A percentile compares a stretch with the other conserved stretches of the same genome.
Evolutionary conservation across 805 yeast species (phyloP).

Genomic region (Debaryomyces tyrocola): DNA sequence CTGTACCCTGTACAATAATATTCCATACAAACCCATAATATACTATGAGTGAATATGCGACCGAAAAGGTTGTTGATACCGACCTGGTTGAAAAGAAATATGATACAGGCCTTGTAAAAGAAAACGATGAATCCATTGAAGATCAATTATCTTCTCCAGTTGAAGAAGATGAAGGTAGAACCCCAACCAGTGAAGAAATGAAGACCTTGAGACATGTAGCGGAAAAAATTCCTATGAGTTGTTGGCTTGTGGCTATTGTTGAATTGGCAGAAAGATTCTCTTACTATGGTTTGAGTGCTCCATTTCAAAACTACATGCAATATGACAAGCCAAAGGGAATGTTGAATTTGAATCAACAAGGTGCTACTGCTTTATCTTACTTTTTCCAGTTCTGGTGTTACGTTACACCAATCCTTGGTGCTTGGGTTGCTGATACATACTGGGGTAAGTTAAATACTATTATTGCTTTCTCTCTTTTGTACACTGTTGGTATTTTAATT

Average conservation of each 20-base stretch:
- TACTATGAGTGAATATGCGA: neutral
- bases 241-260: constrained; percentile 65
- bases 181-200: constrained; percentile 56
- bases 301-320: constrained; percentile 80
- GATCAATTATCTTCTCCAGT: neutral
- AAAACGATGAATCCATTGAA: neutral
- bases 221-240: constrained; percentile 52
- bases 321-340: constrained; percentile 44
- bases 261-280: constrained; percentile 83
- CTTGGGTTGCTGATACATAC: constrained; percentile 70
- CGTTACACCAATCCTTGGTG: constrained; percentile 76
- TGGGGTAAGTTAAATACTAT: constrained; percentile 75
- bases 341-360: constrained; percentile 56
- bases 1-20: too few species aligned
- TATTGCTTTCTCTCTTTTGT: constrained; percentile 56
- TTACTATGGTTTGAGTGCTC: constrained; percentile 75
- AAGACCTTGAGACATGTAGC: constrained; percentile 52
- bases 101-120: neutral
- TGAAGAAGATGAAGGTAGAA: constrained; percentile 34
- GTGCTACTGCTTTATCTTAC: constrained; percentile 72
- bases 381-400: constrained; percentile 83
- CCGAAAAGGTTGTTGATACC: neutral
- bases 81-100: neutral
- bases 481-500: constrained; percentile 61
- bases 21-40: too few species aligned